These are phyloP conservation scores for Cicer bijugum DNA, from an alignment of 306 rosid species.

Conservation along the genomic window DNA sequence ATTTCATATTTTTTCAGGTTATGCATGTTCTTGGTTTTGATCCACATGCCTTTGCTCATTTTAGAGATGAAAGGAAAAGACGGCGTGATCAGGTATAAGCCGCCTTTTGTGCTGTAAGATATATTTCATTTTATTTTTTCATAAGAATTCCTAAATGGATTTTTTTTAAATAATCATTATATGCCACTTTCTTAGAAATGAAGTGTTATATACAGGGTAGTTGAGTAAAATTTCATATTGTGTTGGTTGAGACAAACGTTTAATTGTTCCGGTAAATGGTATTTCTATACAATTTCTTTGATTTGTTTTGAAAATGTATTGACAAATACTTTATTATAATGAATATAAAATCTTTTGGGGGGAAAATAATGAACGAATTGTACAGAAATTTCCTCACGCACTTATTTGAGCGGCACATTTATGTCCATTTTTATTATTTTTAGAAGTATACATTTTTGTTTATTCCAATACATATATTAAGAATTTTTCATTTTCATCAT, in stretches of 20 bases:
- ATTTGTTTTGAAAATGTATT: slow-evolving; percentile 26
- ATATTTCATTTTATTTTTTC: slow-evolving; percentile 1
- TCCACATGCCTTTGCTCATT: slow-evolving; percentile 98
- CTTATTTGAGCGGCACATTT: background rate
- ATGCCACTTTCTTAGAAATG: slow-evolving; percentile 10
- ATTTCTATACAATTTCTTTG: slow-evolving; percentile 13
- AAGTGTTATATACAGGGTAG: background rate
- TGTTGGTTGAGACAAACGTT: slow-evolving; percentile 11
- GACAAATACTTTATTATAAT: background rate
- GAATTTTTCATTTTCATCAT: background rate
- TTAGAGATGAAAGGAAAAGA: slow-evolving; percentile 96
- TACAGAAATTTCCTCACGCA: background rate
- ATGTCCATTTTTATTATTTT: slow-evolving; percentile 1
- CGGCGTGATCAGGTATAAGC: slow-evolving; percentile 76
- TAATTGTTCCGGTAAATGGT: slow-evolving; percentile 14
- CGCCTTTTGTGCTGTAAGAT: slow-evolving; percentile 32
- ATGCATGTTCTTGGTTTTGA: slow-evolving; percentile 99
- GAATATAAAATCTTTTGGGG: background rate
- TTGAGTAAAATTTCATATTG: slow-evolving; percentile 10
- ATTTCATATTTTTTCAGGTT: slow-evolving; percentile 61
- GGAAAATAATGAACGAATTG: background rate
- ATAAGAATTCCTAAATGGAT: slow-evolving; percentile 7
- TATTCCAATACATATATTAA: slow-evolving; percentile 17
- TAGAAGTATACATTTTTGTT: background rate
- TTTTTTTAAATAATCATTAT: background rate